Evolutionary conservation across 129 eudicot genomes (phyloP), one percentile per base, ranked within the genome.

Genomic region (Lonicera japonica): DNA sequence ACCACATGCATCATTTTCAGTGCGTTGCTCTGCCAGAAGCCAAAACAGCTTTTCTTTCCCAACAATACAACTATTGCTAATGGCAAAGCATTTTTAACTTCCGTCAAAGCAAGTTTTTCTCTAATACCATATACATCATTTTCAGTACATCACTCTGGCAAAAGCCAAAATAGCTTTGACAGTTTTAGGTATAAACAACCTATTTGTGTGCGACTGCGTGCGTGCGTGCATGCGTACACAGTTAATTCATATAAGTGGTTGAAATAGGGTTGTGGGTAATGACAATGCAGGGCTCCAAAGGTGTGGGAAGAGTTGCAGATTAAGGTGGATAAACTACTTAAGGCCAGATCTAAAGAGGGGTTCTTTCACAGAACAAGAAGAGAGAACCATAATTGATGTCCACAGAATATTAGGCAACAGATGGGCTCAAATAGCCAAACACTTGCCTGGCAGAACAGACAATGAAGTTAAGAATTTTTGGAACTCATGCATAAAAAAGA

Each of bases 401-500:
- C 95, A 89, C 63, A 65, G 95, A 72, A 86, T 85, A 4, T 43
- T 86, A 50, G 97, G 97, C 36, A 89, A 89, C 80, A 70, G 90
- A 53, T 89, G 95, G 95, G 90, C 95, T 43, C 96, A 85, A 43
- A 85, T 89, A 36, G 91, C 97, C 1, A 89, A 89, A 71, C 90
- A 89, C 57, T 56, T 89, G 47, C 95, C 96, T 1, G 96, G 96
- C 24, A 77, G 96, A 61, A 88, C 94, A 4, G 96, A 89, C 58
- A 89, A 89, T 48, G 95, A 89, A 43, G 90, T 89, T 14, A 89
- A 89, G 70, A 89, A 89, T 59, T 89, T 89, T 64, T 89, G 97
- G 97, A 89, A 89, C 64, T 86, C 97, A 43, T 86, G 87, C 77
- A 80, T 89, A 65, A 89, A 83, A 79, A 89, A 89, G 62, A 89